phyloP scores from a whole-genome alignment of 139 green algal genomes.

The Diplosphaera chodatii region DNA sequence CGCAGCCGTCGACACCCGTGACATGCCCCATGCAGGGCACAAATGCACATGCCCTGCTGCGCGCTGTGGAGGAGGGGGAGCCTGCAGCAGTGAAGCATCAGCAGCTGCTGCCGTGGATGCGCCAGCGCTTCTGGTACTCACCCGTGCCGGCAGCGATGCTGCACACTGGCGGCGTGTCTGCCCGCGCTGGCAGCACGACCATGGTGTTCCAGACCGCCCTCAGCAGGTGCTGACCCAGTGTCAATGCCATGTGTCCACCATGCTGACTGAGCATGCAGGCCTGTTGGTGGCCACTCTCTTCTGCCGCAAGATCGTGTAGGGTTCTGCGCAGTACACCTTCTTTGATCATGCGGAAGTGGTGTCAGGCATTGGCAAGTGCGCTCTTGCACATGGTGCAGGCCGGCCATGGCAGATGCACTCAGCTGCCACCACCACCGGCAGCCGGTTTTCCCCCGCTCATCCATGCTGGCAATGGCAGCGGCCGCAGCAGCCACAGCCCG shows the following conservation, averaged over 20 bases:
- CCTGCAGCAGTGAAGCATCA: neutral
- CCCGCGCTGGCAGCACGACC: neutral
- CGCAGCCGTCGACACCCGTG: too few relatives aligned
- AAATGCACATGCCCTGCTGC: constrained; percentile 47
- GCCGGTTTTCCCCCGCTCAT: constrained; percentile 17
- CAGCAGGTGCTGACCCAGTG: too few relatives aligned
- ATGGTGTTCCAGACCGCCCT: neutral
- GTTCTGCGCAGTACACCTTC: too few relatives aligned
- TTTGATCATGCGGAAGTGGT: too few relatives aligned
- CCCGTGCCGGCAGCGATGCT: neutral
- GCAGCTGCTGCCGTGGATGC: neutral
- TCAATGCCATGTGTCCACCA: too few relatives aligned
- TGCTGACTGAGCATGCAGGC: too few relatives aligned
- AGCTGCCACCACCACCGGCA: neutral
- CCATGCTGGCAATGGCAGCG: constrained; percentile 18
- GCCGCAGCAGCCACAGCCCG: neutral
- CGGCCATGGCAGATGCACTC: neutral
- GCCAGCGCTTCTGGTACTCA: constrained; percentile 18
- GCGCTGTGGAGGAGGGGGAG: neutral
- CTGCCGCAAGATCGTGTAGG: too few relatives aligned
- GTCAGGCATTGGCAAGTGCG: too few relatives aligned
- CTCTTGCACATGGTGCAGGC: too few relatives aligned
- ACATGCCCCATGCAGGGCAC: constrained; percentile 26
- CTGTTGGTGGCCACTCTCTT: too few relatives aligned
- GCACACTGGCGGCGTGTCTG: neutral